These are phyloP conservation scores for Nitzschia sp. DNA, from an alignment of 108 stramenopile species.

Conservation along the genomic window DNA sequence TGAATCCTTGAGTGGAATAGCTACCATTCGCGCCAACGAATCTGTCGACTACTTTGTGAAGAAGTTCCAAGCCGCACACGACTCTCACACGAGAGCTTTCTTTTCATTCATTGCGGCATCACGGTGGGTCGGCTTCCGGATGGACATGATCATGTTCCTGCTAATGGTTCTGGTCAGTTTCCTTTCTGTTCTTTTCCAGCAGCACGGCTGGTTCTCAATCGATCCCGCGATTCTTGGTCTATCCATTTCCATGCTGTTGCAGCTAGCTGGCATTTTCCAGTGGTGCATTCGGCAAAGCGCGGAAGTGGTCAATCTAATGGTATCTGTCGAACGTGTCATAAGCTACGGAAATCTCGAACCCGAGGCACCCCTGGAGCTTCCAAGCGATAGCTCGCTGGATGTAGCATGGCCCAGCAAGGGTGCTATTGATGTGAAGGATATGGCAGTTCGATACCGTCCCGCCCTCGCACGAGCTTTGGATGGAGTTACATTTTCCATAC, in stretches of 20 bases:
- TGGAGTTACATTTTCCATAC: slow-evolving; percentile 57
- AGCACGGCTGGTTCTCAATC: slow-evolving; percentile 56
- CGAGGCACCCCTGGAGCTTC: slow-evolving; percentile 47
- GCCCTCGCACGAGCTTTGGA: slow-evolving; percentile 62
- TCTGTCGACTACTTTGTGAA: slow-evolving; percentile 44
- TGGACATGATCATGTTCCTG: slow-evolving; percentile 79
- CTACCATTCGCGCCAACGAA: slow-evolving; percentile 83
- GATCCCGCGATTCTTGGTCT: slow-evolving; percentile 70
- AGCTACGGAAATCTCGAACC: slow-evolving; percentile 55
- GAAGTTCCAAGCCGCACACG: slow-evolving; percentile 59
- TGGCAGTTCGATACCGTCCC: slow-evolving; percentile 67
- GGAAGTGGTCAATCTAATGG: slow-evolving; percentile 89
- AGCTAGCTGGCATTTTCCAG: slow-evolving; percentile 63
- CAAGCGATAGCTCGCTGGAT: slow-evolving; percentile 37
- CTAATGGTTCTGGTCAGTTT: slow-evolving; percentile 65
- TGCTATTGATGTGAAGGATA: slow-evolving; percentile 49
- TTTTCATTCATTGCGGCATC: slow-evolving; percentile 78
- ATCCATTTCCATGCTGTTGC: slow-evolving; percentile 58
- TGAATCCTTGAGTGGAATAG: slow-evolving; percentile 84
- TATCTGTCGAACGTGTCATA: slow-evolving; percentile 79
- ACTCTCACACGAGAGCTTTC: slow-evolving; percentile 74
- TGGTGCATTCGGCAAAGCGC: slow-evolving; percentile 76
- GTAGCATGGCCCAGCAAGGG: slow-evolving; percentile 74
- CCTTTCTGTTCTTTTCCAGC: slow-evolving; percentile 65
- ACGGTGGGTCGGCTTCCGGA: slow-evolving; percentile 88